Evolutionary conservation across 2,329 filamentous ascomycete genomes (phyloP).

Genomic region (Aspergillus felis): DNA sequence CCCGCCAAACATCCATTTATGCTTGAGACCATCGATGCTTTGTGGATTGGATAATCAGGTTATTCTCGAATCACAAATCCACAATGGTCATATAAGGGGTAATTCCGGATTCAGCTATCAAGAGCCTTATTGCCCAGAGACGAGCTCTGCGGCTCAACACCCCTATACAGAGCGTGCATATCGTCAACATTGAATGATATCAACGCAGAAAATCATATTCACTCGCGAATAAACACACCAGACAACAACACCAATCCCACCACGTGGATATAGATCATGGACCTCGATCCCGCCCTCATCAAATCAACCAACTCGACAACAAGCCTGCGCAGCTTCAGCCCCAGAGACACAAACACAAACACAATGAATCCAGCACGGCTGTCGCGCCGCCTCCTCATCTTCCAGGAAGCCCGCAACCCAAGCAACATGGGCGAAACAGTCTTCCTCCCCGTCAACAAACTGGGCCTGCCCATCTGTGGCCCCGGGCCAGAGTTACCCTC

Average conservation of each 20-base stretch:
- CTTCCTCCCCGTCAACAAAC: constrained; percentile 34
- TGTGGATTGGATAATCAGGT: neutral
- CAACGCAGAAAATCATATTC: neutral
- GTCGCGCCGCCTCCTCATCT: constrained; percentile 32
- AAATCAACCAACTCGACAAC: neutral
- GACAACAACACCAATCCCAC: neutral
- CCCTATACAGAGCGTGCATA: neutral
- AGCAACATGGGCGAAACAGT: constrained; percentile 24
- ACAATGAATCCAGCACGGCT: constrained; percentile 7
- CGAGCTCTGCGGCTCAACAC: neutral
- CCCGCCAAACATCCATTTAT: neutral
- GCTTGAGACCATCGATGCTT: neutral
- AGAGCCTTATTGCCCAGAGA: neutral
- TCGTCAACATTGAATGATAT: neutral
- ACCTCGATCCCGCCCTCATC: neutral
- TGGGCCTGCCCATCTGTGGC: constrained; percentile 34
- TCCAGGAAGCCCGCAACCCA: constrained; percentile 34
- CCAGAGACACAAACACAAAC: neutral
- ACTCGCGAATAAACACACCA: neutral
- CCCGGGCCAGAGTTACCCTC: constrained; percentile 30
- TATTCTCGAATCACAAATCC: neutral
- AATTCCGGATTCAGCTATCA: neutral
- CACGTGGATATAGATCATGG: neutral
- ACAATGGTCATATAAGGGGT: neutral
- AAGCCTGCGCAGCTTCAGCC: neutral